Percentiles rank a stretch among this genome's conserved stretches.
phyloP scores from a whole-genome alignment of 768 basidiomycete genomes.

The Amanita phalloides region DNA sequence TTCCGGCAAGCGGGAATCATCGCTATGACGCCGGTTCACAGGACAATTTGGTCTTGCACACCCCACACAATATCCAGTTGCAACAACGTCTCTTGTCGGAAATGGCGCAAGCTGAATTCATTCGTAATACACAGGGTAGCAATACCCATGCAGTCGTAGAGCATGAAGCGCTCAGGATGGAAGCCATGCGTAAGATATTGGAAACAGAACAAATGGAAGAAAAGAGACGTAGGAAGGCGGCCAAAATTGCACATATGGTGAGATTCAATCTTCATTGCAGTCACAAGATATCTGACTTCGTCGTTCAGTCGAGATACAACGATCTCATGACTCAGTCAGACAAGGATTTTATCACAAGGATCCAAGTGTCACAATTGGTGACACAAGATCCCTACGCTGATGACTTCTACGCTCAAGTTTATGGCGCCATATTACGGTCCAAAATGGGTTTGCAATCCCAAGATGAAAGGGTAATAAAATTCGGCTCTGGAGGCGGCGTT shows the following conservation, averaged over 20 bases:
- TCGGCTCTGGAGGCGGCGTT: conserved; percentile 74
- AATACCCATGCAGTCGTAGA: conserved; percentile 33
- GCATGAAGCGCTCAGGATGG: conserved; percentile 61
- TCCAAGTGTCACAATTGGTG: conserved; percentile 96
- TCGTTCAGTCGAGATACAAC: conserved; percentile 72
- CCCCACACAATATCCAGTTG: conserved; percentile 56
- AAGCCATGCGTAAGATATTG: conserved; percentile 83
- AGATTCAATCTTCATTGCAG: conserved; percentile 9
- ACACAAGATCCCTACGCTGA: conserved; percentile 96
- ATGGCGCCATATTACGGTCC: conserved; percentile 74
- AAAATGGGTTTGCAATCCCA: conserved; percentile 62
- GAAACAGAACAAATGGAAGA: conserved; percentile 86
- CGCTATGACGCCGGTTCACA: conserved; percentile 30
- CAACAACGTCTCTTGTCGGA: conserved; percentile 73
- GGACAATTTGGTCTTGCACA: conserved; percentile 38
- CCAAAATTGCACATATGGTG: conserved; percentile 87
- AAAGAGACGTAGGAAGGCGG: conserved; percentile 68
- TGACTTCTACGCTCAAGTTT: conserved; percentile 98
- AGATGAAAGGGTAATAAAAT: conserved; percentile 77
- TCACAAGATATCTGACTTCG: conserved; percentile 6
- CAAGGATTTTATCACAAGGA: conserved; percentile 98
- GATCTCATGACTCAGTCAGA: conserved; percentile 96
- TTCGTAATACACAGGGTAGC: conserved; percentile 52
- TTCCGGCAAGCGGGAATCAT: conserved; percentile 24
- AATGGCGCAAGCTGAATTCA: conserved; percentile 59